A percentile compares a stretch with the other conserved stretches of the same genome.
Conservation (phyloP, 1,139 yeast species). For the Pichia sp. region DNA sequence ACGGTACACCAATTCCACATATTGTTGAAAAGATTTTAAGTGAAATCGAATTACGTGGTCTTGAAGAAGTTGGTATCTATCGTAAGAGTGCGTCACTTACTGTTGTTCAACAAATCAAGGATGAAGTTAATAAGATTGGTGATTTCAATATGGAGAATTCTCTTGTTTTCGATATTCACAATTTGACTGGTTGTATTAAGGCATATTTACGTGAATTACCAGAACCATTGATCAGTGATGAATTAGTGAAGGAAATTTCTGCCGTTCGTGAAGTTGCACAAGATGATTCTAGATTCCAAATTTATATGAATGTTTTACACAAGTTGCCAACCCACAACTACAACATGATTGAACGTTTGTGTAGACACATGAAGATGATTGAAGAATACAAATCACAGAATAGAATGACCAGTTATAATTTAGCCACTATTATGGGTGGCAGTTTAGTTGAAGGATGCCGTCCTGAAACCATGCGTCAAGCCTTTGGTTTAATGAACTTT, state of each 20-base stretch:
- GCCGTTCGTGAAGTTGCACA: conserved; percentile 37
- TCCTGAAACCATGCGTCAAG: conserved; percentile 47
- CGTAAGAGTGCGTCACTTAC: conserved; percentile 89
- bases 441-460: conserved; percentile 58
- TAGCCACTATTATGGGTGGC: conserved; percentile 62
- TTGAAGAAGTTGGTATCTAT: conserved; percentile 89
- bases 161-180: conserved; percentile 78
- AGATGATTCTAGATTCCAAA: conserved; percentile 34
- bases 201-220: conserved; percentile 85
- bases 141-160: conserved; percentile 64
- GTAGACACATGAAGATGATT: conserved; percentile 61
- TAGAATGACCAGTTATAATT: conserved; percentile 54
- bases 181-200: conserved; percentile 88
- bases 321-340: conserved; percentile 65
- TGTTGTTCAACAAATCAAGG: conserved; percentile 67
- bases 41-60: conserved; percentile 79
- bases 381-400: conserved; percentile 42
- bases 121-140: conserved; percentile 72
- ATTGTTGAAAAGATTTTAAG: conserved; percentile 63
- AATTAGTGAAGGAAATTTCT: conserved; percentile 52
- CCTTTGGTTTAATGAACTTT: conserved; percentile 56
- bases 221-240: conserved; percentile 73
- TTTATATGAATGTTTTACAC: conserved; percentile 45
- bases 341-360: conserved; percentile 62
- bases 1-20: conserved; percentile 57